Evolutionary conservation across 2,329 filamentous ascomycete genomes (phyloP).

Genomic region (Calonectria pseudoturangicola): DNA sequence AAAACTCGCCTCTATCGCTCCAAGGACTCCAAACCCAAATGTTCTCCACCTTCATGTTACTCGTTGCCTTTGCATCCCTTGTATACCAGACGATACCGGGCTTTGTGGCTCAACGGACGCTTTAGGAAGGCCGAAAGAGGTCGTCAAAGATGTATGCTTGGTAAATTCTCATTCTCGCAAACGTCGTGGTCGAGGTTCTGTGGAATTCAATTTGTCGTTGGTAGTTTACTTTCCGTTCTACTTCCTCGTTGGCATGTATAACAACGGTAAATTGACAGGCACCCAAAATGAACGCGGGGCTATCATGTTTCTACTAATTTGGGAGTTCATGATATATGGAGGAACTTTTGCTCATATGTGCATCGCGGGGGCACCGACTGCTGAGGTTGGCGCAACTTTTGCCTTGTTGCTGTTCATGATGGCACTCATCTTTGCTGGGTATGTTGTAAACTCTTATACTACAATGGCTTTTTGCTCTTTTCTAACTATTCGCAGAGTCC

Average conservation of each 20-base stretch:
- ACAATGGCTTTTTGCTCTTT: background rate
- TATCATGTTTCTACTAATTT: conserved; percentile 34
- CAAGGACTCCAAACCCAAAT: conserved; percentile 81
- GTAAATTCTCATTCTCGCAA: conserved; percentile 40
- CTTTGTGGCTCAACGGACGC: conserved; percentile 77
- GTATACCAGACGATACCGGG: conserved; percentile 79
- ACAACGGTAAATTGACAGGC: conserved; percentile 31
- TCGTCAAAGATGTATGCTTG: conserved; percentile 76
- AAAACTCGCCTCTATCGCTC: conserved; percentile 53
- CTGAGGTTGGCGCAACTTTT: conserved; percentile 47
- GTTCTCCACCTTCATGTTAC: conserved; percentile 80
- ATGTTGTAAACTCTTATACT: background rate
- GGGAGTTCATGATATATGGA: conserved; percentile 38
- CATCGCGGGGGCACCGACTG: conserved; percentile 36
- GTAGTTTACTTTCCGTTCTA: conserved; percentile 41
- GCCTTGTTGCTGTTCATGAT: conserved; percentile 63
- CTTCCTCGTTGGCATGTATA: conserved; percentile 42
- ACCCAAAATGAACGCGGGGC: conserved; percentile 30
- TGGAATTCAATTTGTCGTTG: conserved; percentile 41
- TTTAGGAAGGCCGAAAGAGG: conserved; percentile 81
- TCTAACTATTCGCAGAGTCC: conserved; percentile 65
- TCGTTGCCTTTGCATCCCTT: conserved; percentile 76
- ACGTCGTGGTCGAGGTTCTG: conserved; percentile 38
- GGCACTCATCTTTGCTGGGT: conserved; percentile 49
- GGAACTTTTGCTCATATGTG: conserved; percentile 43